A percentile compares a stretch with the other conserved stretches of the same genome.
Evolutionary conservation across 306 rosid genomes (phyloP).

Genomic region (Dryas octopetala): DNA sequence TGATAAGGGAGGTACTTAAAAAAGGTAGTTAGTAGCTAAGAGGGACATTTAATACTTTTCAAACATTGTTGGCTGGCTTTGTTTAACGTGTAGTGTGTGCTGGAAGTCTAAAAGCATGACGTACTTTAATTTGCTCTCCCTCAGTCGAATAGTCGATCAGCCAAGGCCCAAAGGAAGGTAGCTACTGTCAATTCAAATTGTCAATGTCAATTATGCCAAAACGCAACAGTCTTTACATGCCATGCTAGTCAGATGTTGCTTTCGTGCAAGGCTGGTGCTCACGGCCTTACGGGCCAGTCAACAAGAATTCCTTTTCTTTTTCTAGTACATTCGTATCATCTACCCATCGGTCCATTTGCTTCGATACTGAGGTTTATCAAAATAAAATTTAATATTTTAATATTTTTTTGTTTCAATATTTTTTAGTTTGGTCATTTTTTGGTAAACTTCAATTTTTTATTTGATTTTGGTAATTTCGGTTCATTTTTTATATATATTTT

Average conservation of each 20-base stretch:
- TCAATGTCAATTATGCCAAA: slow-evolving; percentile 2
- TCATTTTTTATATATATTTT: no score
- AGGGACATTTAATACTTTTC: not conserved
- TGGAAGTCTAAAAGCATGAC: not conserved
- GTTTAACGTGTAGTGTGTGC: not conserved
- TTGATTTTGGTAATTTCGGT: no score
- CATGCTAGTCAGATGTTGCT: not conserved
- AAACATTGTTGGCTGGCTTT: slow-evolving; percentile 7
- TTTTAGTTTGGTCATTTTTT: no score
- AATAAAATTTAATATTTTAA: no score
- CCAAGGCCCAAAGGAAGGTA: not conserved
- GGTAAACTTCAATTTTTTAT: no score
- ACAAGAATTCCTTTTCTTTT: not conserved
- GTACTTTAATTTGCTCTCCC: not conserved
- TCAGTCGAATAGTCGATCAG: not conserved
- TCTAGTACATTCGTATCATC: not conserved
- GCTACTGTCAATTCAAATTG: not conserved
- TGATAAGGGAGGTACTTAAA: not conserved
- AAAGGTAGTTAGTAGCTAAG: not conserved
- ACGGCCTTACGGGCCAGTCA: not conserved
- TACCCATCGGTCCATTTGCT: no score
- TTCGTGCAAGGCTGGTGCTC: slow-evolving; percentile 5
- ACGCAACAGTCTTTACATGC: not conserved
- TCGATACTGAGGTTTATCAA: no score
- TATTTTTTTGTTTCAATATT: no score